Evolutionary conservation across 352 stramenopile species (phyloP).

Genomic region (Phytophthora agathidicida): DNA sequence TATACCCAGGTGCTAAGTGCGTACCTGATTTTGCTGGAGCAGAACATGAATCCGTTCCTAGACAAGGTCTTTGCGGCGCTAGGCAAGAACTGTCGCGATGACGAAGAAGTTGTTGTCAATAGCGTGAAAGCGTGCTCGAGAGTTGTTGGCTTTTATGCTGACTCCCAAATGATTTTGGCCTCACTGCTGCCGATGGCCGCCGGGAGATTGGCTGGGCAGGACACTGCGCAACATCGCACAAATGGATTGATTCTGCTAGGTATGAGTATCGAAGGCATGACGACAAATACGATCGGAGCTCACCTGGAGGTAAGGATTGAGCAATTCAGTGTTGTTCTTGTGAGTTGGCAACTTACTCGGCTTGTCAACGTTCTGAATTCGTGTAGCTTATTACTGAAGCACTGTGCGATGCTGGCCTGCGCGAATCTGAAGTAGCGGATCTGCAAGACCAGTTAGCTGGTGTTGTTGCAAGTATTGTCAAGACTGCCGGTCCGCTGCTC

Average conservation of each 20-base stretch:
- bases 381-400: slow-evolving; percentile 69
- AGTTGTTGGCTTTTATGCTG: slow-evolving; percentile 73
- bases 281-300: slow-evolving; percentile 51
- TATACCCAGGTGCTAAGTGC: slow-evolving; percentile 75
- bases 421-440: slow-evolving; percentile 73
- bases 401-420: slow-evolving; percentile 69
- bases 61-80: slow-evolving; percentile 78
- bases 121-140: slow-evolving; percentile 68
- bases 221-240: slow-evolving; percentile 79
- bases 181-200: slow-evolving; percentile 77
- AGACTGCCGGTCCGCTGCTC: slow-evolving; percentile 52
- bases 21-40: slow-evolving; percentile 71
- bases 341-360: slow-evolving; percentile 2
- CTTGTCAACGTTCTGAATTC: slow-evolving; percentile 1
- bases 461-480: slow-evolving; percentile 68
- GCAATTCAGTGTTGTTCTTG: background rate
- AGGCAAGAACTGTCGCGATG: slow-evolving; percentile 76
- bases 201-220: slow-evolving; percentile 68
- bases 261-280: slow-evolving; percentile 88
- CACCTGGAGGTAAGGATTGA: slow-evolving; percentile 57
- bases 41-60: slow-evolving; percentile 70
- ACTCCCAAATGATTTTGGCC: slow-evolving; percentile 76
- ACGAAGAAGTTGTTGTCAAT: slow-evolving; percentile 66
- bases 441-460: slow-evolving; percentile 73
- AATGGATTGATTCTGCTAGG: slow-evolving; percentile 78